phyloP scores from a whole-genome alignment of 495 filamentous ascomycete genomes.

The Amorphotheca resinae region DNA sequence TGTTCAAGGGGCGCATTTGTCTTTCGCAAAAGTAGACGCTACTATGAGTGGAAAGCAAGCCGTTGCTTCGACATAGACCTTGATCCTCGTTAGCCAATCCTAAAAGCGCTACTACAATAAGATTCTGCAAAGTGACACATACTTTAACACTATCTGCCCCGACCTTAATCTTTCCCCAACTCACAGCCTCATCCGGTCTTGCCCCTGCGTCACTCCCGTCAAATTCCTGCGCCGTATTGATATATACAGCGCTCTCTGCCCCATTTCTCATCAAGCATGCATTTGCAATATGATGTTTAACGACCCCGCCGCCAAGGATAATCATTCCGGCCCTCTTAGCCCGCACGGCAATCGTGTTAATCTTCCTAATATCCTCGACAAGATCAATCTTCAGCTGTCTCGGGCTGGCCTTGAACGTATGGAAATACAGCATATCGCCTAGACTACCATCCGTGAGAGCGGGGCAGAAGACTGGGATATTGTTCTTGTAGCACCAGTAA shows the following conservation, averaged over 20 bases:
- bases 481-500: slow-evolving; percentile 89
- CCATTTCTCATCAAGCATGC: slow-evolving; percentile 95
- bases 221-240: slow-evolving; percentile 94
- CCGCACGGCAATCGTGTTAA: slow-evolving; percentile 79
- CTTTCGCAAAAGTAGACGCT: slow-evolving; percentile 79
- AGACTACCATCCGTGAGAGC: slow-evolving; percentile 89
- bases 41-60: slow-evolving; percentile 89
- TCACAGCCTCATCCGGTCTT: slow-evolving; percentile 89
- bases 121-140: slow-evolving; percentile 4
- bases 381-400: slow-evolving; percentile 71
- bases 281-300: slow-evolving; percentile 98
- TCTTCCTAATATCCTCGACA: slow-evolving; percentile 73
- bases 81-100: background rate
- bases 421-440: slow-evolving; percentile 96
- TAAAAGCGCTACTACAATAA: too few relatives aligned
- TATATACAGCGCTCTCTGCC: slow-evolving; percentile 89
- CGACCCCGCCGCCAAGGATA: slow-evolving; percentile 79
- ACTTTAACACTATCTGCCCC: slow-evolving; percentile 82
- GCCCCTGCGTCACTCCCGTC: slow-evolving; percentile 96
- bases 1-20: slow-evolving; percentile 5
- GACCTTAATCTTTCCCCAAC: slow-evolving; percentile 94
- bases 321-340: slow-evolving; percentile 85
- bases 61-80: slow-evolving; percentile 84
- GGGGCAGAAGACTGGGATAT: slow-evolving; percentile 93
- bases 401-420: slow-evolving; percentile 79